Evolutionary conservation across 2,329 filamentous ascomycete genomes (phyloP), one percentile per base, ranked within the genome.

Genomic region (Claviceps maximensis): DNA sequence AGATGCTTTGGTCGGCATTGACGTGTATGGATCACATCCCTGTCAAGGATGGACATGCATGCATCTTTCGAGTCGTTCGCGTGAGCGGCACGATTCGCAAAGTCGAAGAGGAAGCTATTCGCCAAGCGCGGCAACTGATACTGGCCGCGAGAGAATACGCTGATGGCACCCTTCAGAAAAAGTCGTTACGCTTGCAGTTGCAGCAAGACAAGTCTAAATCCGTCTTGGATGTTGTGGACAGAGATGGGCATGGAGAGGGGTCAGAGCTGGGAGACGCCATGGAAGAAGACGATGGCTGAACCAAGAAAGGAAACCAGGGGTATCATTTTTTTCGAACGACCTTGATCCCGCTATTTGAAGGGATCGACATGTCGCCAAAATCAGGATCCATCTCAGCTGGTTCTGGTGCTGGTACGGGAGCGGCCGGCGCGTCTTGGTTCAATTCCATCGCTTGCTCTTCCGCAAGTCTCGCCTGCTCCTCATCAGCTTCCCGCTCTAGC

Each of bases 21-120:
- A 87, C 88, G 0, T 87, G 89, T 60, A 85, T 93, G 74, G 83
- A 83, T 23, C 76, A 70, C 17, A 71, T 96, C 0, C 88, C 81
- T 8, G 68, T 77, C 2, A 76, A 70, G 54, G 75, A 73, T 63
- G 78, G 80, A 25, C 74, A 76, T 54, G 74, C 79, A 0, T 95
- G 90, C 62, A 84, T 91, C 1, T 86, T 95, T 57, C 82, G 84
- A 47, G 89, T 98, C 15, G 80, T 95, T 7, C 79, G 87, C 56
- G 88, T 96, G 15, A 93, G 87, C 58, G 93, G 91, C 17, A 98
- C 93, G 3, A 95, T 98, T 62, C 84, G 84, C 60, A 95, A 95
- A 68, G 85, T 83, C 2, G 90, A 97, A 68, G 84, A 95, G 65
- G 90, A 95, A 67, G 89, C 89, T 38, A 86, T 97, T 61, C 78